Evolutionary conservation across 2,329 filamentous ascomycete genomes (phyloP).

Genomic region (Ceratocystis destructans): DNA sequence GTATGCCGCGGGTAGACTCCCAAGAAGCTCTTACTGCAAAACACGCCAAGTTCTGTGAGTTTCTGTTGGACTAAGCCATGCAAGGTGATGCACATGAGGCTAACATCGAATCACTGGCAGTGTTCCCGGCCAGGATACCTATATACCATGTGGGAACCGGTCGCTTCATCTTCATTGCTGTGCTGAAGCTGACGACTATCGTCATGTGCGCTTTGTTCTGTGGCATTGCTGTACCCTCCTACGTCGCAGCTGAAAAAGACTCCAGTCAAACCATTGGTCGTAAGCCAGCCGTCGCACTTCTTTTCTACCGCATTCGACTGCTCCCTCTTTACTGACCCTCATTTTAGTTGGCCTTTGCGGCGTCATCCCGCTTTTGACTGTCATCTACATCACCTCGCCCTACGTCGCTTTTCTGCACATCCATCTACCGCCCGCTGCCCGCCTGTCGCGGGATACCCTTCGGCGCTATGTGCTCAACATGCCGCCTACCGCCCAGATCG

Average conservation of each 20-base stretch:
- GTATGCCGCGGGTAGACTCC: neutral
- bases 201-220: constrained; percentile 54
- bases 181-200: constrained; percentile 57
- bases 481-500: constrained; percentile 34
- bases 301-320: neutral
- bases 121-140: constrained; percentile 45
- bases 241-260: constrained; percentile 32
- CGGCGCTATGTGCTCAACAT: constrained; percentile 37
- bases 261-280: constrained; percentile 27
- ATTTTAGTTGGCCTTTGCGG: constrained; percentile 43
- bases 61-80: neutral
- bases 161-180: constrained; percentile 53
- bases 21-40: constrained; percentile 1
- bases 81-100: neutral
- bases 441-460: constrained; percentile 43
- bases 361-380: constrained; percentile 49
- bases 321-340: constrained; percentile 6
- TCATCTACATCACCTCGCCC: constrained; percentile 51
- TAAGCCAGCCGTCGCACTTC: constrained; percentile 24
- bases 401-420: constrained; percentile 62
- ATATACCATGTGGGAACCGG: constrained; percentile 64
- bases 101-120: constrained; percentile 24
- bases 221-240: constrained; percentile 48
- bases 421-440: constrained; percentile 50
- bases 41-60: constrained; percentile 6